Evolutionary conservation across 2,329 filamentous ascomycete genomes (phyloP), one percentile per base, ranked within the genome.

Genomic region (Diplodia mutila): DNA sequence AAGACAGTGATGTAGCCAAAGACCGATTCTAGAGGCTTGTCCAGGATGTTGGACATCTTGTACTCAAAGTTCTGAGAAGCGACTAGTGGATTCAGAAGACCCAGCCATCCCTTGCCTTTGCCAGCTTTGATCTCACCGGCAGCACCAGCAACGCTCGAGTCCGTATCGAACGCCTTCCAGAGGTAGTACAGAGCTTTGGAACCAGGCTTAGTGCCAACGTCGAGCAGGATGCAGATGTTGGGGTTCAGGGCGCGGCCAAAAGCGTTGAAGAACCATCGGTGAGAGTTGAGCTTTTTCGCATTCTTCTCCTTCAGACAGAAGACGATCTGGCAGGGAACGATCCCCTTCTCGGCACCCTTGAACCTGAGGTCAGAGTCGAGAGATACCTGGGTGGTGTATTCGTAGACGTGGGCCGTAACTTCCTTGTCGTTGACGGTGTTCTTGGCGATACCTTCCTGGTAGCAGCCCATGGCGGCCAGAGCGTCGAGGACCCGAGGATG

Each of bases 21-120:
- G 0, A 97, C 94, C 0, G 93, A 97, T 78, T 99, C 95, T 2
- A 99, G 84, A 0, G 95, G 95, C 79, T 99, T 99, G 78, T 99
- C 95, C 29, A 99, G 85, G 74, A 99, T 99, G 74, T 99, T 99
- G 49, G 93, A 97, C 93, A 99, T 97, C 80, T 99, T 99, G 84
- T 99, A 99, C 83, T 99, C 95, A 72, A 99, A 99, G 78, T 99
- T 99, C 75, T 99, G 95, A 54, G 93, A 97, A 0, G 95, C 95
- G 18, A 99, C 94, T 6, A 99, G 85, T 0, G 95, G 95, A 74
- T 99, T 99, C 54, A 99, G 83, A 18, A 99, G 85, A 70, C 94
- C 93, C 5, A 89, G 83, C 75, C 93, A 94, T 27, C 87, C 89
- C 72, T 90, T 92, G 8, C 95, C 95, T 78, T 97, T 97, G 81